phyloP scores from a whole-genome alignment of 257 asterid species.

The Ilex aquifolium region DNA sequence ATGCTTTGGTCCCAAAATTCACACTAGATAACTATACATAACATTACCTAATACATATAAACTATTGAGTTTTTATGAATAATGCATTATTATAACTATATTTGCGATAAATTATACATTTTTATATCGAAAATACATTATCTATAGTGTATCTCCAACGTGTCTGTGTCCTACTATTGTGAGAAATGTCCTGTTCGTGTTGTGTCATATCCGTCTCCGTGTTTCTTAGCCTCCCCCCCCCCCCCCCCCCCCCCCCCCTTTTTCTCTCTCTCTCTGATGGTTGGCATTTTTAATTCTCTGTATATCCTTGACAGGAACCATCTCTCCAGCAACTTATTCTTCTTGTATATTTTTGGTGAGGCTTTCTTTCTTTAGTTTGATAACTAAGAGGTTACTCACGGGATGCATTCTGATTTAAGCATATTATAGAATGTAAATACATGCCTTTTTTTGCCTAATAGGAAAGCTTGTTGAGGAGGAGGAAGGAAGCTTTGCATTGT shows the following conservation, averaged over 20 bases:
- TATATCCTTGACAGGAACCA: conserved; percentile 49
- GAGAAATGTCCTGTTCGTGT: no score
- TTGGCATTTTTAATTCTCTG: background rate
- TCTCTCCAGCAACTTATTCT: conserved; percentile 93
- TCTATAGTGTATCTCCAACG: no score
- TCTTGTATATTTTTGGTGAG: conserved; percentile 95
- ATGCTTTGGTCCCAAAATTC: no score
- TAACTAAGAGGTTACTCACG: background rate
- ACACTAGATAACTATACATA: no score
- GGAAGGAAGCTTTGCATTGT: conserved; percentile 86
- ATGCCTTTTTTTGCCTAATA: conserved; percentile 16
- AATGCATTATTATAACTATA: no score
- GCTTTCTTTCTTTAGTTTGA: conserved; percentile 13
- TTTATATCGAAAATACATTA: no score
- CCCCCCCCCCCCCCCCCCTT: conserved; percentile 4
- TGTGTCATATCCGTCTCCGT: no score
- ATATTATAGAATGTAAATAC: background rate
- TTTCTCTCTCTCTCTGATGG: no score
- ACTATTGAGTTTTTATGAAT: no score
- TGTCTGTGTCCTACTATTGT: no score
- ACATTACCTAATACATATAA: no score
- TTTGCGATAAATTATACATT: no score
- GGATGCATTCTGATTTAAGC: background rate
- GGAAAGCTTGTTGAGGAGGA: conserved; percentile 99
- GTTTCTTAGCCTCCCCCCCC: background rate